Evolutionary conservation across 192 early-diverging fungal genomes (phyloP).

Genomic region (Backusella liffmaniae): DNA sequence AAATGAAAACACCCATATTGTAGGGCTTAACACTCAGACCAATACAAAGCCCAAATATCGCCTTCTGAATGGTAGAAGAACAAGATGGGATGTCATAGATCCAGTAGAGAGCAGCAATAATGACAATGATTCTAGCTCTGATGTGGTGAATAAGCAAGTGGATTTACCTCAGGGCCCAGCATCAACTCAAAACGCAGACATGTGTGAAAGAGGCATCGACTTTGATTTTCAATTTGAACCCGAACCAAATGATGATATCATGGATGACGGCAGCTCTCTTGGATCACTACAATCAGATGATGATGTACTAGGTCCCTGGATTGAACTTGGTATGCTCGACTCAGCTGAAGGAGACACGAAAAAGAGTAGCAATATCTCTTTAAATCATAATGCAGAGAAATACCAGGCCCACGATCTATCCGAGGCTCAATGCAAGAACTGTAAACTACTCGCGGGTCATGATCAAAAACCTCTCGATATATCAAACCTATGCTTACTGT

Average conservation of each 20-base stretch:
- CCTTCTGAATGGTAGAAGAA: constrained; percentile 9
- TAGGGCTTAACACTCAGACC: neutral
- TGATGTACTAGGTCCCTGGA: constrained; percentile 32
- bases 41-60: neutral
- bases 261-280: neutral
- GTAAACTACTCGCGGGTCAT: neutral
- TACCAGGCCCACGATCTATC: neutral
- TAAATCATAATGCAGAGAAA: neutral
- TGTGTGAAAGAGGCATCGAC: neutral
- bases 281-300: constrained; percentile 29
- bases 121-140: neutral
- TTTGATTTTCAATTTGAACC: neutral
- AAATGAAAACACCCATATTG: neutral
- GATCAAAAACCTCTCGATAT: neutral
- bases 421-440: neutral
- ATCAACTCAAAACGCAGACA: neutral
- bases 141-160: neutral
- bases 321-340: constrained; percentile 7
- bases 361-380: neutral
- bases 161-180: neutral
- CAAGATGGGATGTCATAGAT: constrained; percentile 22
- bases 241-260: neutral
- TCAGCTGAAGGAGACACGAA: neutral
- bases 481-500: neutral
- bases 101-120: neutral